Evolutionary conservation across 768 basidiomycete species (phyloP), one percentile per base, ranked within the genome.

Genomic region (Leccinum broughii): DNA sequence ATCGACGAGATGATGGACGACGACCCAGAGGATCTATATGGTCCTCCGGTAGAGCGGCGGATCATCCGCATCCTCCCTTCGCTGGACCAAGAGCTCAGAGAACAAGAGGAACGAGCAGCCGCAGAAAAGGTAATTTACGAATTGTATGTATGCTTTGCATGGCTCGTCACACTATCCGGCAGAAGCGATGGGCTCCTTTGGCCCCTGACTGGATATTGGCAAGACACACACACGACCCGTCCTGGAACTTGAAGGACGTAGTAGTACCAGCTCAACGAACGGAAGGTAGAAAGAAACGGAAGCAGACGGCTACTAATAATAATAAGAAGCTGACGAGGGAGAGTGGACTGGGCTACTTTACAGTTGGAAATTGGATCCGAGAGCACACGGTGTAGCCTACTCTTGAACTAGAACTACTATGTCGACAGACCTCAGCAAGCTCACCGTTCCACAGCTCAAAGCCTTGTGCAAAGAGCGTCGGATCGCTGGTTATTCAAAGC

Each of bases 401-500:
- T 35, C 32, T 34, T 34, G 32, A 34, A 34, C 32, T 34, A 34
- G 11, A 34, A 37, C 35, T 37, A 37, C 35, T 37, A 68, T 69
- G 67, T 34, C 11, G 32, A 37, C 61, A 34, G 67, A 70, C 52
- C 64, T 73, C 57, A 34, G 30, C 57, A 81, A 75, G 55, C 69
- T 87, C 2, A 88, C 84, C 8, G 85, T 89, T 10, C 70, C 84
- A 20, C 85, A 87, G 63, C 79, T 92, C 20, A 90, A 85, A 67
- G 79, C 79, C 4, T 60, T 90, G 14, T 92, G 88, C 72, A 91
- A 88, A 68, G 87, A 86, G 54, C 79, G 74, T 57, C 76, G 79
- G 22, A 75, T 91, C 26, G 67, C 77, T 48, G 87, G 86, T 0
- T 91, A 89, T 68, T 88, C 88, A 10, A 92, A 87, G 68, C 81